These are phyloP conservation scores for Alternaria triticina DNA, from an alignment of 2,329 filamentous ascomycete genomes.

Conservation along the genomic window DNA sequence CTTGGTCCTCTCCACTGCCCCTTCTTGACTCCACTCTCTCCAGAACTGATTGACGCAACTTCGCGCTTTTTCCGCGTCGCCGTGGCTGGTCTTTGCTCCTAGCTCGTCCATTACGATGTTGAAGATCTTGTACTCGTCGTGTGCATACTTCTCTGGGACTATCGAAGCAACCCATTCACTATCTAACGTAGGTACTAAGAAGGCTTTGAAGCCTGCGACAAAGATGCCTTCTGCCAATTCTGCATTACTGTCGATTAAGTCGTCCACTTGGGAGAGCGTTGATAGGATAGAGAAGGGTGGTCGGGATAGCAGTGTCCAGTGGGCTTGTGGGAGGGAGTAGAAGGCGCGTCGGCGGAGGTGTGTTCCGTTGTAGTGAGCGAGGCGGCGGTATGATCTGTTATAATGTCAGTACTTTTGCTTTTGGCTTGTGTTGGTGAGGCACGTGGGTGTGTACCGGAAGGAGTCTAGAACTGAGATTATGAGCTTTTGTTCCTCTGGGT, in stretches of 20 bases:
- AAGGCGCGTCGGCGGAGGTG: constrained; percentile 91
- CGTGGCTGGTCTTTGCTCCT: constrained; percentile 71
- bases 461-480: constrained; percentile 86
- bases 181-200: constrained; percentile 40
- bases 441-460: constrained; percentile 67
- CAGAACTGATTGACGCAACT: constrained; percentile 94
- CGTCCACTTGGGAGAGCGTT: constrained; percentile 78
- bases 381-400: constrained; percentile 78
- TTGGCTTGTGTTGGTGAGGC: not conserved
- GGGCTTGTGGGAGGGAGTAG: constrained; percentile 82
- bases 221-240: constrained; percentile 82
- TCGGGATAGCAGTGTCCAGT: constrained; percentile 82
- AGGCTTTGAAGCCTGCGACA: constrained; percentile 47
- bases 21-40: constrained; percentile 89
- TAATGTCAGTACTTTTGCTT: not conserved
- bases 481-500: constrained; percentile 81
- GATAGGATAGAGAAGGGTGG: constrained; percentile 85
- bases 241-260: constrained; percentile 88
- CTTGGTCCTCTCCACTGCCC: constrained; percentile 72
- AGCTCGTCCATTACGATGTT: constrained; percentile 66
- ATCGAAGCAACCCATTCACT: constrained; percentile 43
- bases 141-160: constrained; percentile 35
- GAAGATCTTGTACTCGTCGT: constrained; percentile 38
- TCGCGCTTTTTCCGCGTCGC: constrained; percentile 87
- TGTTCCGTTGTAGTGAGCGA: constrained; percentile 87